These are phyloP conservation scores for Phoma sp. DNA, from an alignment of 2,329 filamentous ascomycete species.

Conservation along the genomic window DNA sequence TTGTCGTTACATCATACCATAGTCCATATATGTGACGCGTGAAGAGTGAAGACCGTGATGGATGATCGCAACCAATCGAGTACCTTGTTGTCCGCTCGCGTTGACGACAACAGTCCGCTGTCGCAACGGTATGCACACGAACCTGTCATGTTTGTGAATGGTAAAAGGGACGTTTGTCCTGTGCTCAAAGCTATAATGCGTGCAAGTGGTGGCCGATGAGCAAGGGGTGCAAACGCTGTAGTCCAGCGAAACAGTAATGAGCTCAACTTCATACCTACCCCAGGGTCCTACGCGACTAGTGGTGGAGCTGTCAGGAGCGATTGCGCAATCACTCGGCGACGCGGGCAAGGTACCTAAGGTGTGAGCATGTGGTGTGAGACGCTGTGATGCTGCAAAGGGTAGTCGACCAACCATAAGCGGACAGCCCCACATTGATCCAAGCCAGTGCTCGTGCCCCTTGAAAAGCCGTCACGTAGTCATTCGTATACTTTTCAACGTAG, in stretches of 20 bases:
- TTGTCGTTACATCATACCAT: conserved; percentile 1
- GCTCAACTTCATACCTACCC: background rate
- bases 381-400: background rate
- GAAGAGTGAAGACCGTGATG: conserved; percentile 37
- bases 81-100: conserved; percentile 34
- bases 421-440: background rate
- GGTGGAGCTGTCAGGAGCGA: conserved; percentile 1
- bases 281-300: conserved; percentile 5
- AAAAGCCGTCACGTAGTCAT: background rate
- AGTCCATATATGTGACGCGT: conserved; percentile 12
- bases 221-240: background rate
- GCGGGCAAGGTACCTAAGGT: background rate
- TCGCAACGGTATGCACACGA: background rate
- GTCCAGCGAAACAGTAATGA: background rate
- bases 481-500: too few relatives aligned
- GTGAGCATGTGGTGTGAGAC: background rate
- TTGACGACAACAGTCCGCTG: background rate
- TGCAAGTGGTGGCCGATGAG: background rate
- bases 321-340: conserved; percentile 8
- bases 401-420: background rate
- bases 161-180: background rate
- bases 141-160: background rate
- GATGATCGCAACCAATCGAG: conserved; percentile 25
- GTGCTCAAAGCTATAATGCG: background rate
- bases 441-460: background rate